phyloP scores from a whole-genome alignment of 2,329 filamentous ascomycete genomes.

The Penicillium sp. region DNA sequence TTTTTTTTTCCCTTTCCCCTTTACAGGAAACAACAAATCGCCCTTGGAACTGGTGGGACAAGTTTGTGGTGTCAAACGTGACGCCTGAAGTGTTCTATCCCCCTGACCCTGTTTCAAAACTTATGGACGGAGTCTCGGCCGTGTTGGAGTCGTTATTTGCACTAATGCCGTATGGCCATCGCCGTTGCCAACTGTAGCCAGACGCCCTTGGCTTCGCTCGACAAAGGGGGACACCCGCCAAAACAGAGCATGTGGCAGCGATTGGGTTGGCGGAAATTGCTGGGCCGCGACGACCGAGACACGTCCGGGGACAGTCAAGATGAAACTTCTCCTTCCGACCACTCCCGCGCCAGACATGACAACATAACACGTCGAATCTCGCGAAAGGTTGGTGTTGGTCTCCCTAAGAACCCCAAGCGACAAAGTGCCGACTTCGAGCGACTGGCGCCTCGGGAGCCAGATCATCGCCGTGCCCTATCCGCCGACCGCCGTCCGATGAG shows the following conservation, averaged over 20 bases:
- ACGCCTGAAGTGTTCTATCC: background rate
- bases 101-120: conserved; percentile 25
- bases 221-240: conserved; percentile 7
- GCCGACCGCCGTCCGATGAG: conserved; percentile 48
- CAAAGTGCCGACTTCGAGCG: conserved; percentile 81
- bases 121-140: conserved; percentile 40
- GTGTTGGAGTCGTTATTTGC: conserved; percentile 38
- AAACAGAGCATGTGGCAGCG: conserved; percentile 52
- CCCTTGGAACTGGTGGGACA: conserved; percentile 1
- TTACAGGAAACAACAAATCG: background rate
- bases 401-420: conserved; percentile 74
- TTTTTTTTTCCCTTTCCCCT: background rate
- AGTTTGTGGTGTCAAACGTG: background rate
- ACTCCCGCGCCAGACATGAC: conserved; percentile 27
- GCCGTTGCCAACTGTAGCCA: conserved; percentile 43
- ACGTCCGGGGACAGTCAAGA: conserved; percentile 27
- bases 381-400: conserved; percentile 68
- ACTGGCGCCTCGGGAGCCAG: conserved; percentile 66
- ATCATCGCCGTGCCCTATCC: conserved; percentile 69
- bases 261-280: conserved; percentile 44
- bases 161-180: conserved; percentile 45
- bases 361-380: conserved; percentile 40
- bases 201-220: conserved; percentile 35
- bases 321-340: conserved; percentile 17
- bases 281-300: conserved; percentile 44